Conservation (phyloP, 202 grass and related monocot genomes). For the Eragrostis tef region DNA sequence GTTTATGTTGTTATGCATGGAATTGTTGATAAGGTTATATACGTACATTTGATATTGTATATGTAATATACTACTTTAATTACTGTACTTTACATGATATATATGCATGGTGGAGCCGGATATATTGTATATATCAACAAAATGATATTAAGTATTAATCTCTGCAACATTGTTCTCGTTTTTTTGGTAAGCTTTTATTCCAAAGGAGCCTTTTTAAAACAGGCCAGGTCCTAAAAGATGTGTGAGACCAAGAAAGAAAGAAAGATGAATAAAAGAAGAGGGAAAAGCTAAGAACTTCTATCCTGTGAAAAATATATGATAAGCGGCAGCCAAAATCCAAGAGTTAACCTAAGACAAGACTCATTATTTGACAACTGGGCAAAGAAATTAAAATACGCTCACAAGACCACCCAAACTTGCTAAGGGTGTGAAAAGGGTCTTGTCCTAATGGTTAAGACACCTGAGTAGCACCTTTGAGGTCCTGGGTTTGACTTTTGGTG, state of each 20-base stretch:
- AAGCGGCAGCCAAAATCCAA: too few relatives aligned
- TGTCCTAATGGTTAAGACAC: too few relatives aligned
- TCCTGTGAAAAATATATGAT: too few relatives aligned
- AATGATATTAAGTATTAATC: constrained; percentile 3
- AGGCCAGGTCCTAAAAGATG: neutral
- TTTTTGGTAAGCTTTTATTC: neutral
- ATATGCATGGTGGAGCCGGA: neutral
- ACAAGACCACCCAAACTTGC: too few relatives aligned
- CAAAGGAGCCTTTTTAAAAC: neutral
- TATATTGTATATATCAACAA: neutral
- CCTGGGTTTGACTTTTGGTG: too few relatives aligned
- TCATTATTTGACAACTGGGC: too few relatives aligned
- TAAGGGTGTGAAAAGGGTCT: too few relatives aligned
- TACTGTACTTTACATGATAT: neutral
- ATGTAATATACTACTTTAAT: neutral
- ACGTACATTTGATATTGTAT: constrained; percentile 13
- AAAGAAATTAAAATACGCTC: too few relatives aligned
- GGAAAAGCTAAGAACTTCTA: neutral
- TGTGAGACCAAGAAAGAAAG: neutral
- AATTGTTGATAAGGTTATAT: constrained; percentile 14
- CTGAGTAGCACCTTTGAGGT: too few relatives aligned
- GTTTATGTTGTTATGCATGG: neutral
- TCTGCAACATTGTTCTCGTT: neutral
- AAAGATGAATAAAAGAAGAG: neutral
- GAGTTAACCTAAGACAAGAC: too few relatives aligned